phyloP scores from a whole-genome alignment of 2,329 filamentous ascomycete species.

The Verticillium nonalfalfae region DNA sequence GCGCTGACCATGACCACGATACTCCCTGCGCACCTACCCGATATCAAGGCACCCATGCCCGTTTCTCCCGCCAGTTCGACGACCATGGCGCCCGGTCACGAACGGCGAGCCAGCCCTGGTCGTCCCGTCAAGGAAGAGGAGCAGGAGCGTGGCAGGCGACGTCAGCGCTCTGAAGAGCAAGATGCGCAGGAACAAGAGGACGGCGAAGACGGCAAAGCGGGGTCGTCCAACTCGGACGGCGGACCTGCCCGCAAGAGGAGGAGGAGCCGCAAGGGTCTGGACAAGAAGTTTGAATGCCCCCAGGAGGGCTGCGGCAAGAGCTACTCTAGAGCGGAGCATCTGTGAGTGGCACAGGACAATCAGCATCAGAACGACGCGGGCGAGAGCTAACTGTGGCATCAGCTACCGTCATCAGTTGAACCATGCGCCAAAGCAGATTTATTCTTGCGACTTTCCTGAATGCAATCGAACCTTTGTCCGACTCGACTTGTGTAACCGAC shows the following conservation, averaged over 20 bases:
- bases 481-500: conserved; percentile 83
- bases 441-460: conserved; percentile 85
- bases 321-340: conserved; percentile 92
- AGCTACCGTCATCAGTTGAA: conserved; percentile 90
- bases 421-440: conserved; percentile 92
- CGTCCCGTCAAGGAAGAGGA: conserved; percentile 34
- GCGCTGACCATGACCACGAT: conserved; percentile 33
- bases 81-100: conserved; percentile 35
- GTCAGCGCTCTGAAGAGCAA: conserved; percentile 35
- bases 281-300: conserved; percentile 79
- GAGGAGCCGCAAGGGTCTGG: conserved; percentile 69
- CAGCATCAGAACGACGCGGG: neutral
- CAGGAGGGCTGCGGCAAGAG: conserved; percentile 88
- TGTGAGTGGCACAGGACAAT: conserved; percentile 50
- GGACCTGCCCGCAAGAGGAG: conserved; percentile 53
- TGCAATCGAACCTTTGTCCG: conserved; percentile 89
- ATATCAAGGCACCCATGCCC: conserved; percentile 29
- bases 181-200: conserved; percentile 34
- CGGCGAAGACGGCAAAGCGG: conserved; percentile 32
- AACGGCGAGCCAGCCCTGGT: conserved; percentile 26
- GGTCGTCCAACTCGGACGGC: conserved; percentile 46
- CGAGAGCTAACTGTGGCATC: neutral
- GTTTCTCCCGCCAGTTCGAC: conserved; percentile 29
- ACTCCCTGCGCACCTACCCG: conserved; percentile 28
- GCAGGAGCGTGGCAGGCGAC: conserved; percentile 25